These are phyloP conservation scores for Ogataea wickerhamii DNA, from an alignment of 805 yeast species.

Conservation along the genomic window DNA sequence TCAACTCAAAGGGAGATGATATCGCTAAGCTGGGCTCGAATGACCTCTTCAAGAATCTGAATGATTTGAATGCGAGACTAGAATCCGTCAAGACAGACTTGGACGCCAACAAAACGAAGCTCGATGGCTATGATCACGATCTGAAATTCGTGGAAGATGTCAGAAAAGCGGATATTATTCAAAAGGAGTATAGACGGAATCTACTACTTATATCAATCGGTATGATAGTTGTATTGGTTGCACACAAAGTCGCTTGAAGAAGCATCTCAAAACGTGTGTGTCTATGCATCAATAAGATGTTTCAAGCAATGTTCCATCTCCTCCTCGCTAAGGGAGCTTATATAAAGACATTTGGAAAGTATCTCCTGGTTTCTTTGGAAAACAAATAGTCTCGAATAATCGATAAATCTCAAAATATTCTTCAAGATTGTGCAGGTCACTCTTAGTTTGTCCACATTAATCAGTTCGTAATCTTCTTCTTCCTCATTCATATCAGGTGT, in stretches of 20 bases:
- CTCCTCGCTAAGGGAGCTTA: conserved; percentile 66
- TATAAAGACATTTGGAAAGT: conserved; percentile 78
- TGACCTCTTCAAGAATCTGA: conserved; percentile 26
- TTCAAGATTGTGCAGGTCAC: conserved; percentile 75
- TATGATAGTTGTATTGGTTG: conserved; percentile 8
- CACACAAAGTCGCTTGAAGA: neutral
- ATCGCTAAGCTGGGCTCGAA: conserved; percentile 16
- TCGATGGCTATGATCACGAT: conserved; percentile 20
- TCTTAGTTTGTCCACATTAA: conserved; percentile 76
- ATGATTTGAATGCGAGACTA: conserved; percentile 27
- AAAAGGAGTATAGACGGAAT: conserved; percentile 12
- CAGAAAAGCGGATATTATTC: conserved; percentile 15
- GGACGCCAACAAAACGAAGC: conserved; percentile 17
- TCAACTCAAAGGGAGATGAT: conserved; percentile 31
- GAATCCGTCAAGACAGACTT: conserved; percentile 23
- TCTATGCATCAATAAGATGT: conserved; percentile 17
- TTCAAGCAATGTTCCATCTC: conserved; percentile 52
- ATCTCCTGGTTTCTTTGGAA: conserved; percentile 57
- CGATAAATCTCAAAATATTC: conserved; percentile 73
- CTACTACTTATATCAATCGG: conserved; percentile 8
- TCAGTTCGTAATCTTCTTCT: conserved; percentile 38
- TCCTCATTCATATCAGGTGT: conserved; percentile 21
- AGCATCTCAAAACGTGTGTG: neutral
- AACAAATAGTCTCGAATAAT: conserved; percentile 73
- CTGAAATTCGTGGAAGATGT: conserved; percentile 18